Evolutionary conservation across 108 stramenopile genomes (phyloP).

Genomic region (Stephanodiscus minutulus): DNA sequence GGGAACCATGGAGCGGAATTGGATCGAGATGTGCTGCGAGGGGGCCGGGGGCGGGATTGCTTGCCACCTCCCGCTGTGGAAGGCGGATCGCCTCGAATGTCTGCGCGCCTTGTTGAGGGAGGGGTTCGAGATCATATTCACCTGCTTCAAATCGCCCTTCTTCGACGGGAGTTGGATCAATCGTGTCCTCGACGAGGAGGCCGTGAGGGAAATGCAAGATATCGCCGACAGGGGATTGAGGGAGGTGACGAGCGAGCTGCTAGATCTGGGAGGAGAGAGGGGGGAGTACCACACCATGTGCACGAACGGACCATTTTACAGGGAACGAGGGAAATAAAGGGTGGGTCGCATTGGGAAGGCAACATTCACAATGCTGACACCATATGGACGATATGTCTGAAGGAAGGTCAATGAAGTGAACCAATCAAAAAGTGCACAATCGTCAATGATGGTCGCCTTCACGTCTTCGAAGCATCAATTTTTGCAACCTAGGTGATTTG

Average conservation of each 20-base stretch:
- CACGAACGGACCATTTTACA: conserved; percentile 48
- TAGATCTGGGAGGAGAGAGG: conserved; percentile 56
- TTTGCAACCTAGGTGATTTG: background rate
- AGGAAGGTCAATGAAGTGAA: background rate
- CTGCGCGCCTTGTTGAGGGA: no score
- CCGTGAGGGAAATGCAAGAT: conserved; percentile 40
- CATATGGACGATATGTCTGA: conserved; percentile 29
- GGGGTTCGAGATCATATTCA: no score
- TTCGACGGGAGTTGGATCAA: no score
- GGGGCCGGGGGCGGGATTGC: conserved; percentile 27
- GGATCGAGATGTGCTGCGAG: conserved; percentile 50
- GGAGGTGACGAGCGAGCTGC: conserved; percentile 20
- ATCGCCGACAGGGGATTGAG: conserved; percentile 25
- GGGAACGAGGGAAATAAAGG: no score
- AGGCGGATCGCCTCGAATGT: no score
- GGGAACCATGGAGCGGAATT: no score
- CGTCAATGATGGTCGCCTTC: no score
- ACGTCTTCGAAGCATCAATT: no score
- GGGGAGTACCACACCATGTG: conserved; percentile 65
- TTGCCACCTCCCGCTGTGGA: conserved; percentile 39
- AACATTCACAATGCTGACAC: conserved; percentile 28
- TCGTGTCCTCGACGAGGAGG: conserved; percentile 31
- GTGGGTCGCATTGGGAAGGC: conserved; percentile 19
- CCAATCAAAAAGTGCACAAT: no score
- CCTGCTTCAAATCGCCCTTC: no score